These are phyloP conservation scores for Scedosporium apiospermum DNA, from an alignment of 2,329 filamentous ascomycete species.

Conservation along the genomic window DNA sequence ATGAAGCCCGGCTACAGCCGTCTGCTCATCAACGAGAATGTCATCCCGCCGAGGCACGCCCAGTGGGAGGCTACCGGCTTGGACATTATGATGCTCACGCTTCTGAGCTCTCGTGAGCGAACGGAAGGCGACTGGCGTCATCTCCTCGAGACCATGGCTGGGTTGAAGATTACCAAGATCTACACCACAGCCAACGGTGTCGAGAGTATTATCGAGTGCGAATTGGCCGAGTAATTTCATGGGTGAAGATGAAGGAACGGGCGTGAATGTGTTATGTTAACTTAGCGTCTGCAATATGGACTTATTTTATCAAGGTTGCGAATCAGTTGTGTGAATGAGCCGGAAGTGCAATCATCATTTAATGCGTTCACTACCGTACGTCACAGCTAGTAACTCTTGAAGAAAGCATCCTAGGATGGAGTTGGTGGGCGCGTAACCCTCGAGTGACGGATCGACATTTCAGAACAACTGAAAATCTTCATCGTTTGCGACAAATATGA, in stretches of 20 bases:
- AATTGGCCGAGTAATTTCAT: slow-evolving; percentile 12
- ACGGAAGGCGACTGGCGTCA: slow-evolving; percentile 25
- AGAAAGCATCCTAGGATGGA: too few species aligned
- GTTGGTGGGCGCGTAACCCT: too few species aligned
- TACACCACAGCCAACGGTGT: slow-evolving; percentile 21
- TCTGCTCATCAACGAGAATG: slow-evolving; percentile 23
- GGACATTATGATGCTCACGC: slow-evolving; percentile 22
- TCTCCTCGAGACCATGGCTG: slow-evolving; percentile 19
- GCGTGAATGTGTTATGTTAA: neutral
- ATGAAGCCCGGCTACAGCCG: slow-evolving; percentile 22
- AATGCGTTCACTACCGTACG: too few species aligned
- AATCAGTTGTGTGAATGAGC: too few species aligned
- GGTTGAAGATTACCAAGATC: slow-evolving; percentile 24
- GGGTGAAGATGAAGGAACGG: neutral
- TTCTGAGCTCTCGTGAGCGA: slow-evolving; percentile 12
- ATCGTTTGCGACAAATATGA: too few species aligned
- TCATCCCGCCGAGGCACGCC: slow-evolving; percentile 20
- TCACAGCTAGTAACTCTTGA: too few species aligned
- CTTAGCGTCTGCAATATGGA: neutral
- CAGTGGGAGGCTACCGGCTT: slow-evolving; percentile 18
- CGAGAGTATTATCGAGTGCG: slow-evolving; percentile 28
- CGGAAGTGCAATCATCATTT: too few species aligned
- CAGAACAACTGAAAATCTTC: too few species aligned
- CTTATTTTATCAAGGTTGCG: too few species aligned
- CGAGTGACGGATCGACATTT: too few species aligned